Evolutionary conservation across 2,329 filamentous ascomycete species (phyloP).

Genomic region (Ramichloridium luteum): DNA sequence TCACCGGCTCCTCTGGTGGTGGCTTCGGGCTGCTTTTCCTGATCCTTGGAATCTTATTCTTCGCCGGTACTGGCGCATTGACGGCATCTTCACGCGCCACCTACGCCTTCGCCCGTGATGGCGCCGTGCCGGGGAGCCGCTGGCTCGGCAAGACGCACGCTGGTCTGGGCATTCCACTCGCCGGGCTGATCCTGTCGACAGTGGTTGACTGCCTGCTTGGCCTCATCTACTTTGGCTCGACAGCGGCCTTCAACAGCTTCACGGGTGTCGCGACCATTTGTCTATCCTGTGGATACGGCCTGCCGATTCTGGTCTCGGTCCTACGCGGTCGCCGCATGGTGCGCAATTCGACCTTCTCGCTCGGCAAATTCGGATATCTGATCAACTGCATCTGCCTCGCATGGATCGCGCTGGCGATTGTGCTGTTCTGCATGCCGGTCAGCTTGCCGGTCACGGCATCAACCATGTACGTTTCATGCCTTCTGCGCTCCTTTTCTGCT

Average conservation of each 20-base stretch:
- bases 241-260: constrained; percentile 67
- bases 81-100: constrained; percentile 62
- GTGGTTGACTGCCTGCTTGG: constrained; percentile 58
- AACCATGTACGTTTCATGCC: neutral
- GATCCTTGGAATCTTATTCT: constrained; percentile 63
- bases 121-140: constrained; percentile 43
- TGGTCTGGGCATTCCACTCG: constrained; percentile 56
- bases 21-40: constrained; percentile 67
- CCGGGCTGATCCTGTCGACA: constrained; percentile 56
- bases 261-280: constrained; percentile 72
- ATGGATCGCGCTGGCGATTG: constrained; percentile 59
- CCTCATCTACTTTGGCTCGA: constrained; percentile 67
- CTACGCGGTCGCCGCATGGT: constrained; percentile 54
- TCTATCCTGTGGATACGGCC: constrained; percentile 60
- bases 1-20: constrained; percentile 58
- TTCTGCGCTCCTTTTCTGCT: no score
- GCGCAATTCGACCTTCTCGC: constrained; percentile 52
- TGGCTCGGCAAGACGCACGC: constrained; percentile 43
- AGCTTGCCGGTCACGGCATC: constrained; percentile 25
- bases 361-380: constrained; percentile 54
- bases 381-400: constrained; percentile 57
- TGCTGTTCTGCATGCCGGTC: constrained; percentile 63
- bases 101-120: constrained; percentile 62
- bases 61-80: constrained; percentile 61
- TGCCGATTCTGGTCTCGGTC: constrained; percentile 62